Percentiles rank a stretch among this genome's conserved stretches.
Evolutionary conservation across 1,139 yeast species (phyloP).

Genomic region (Sugiyamaella xylanicola): DNA sequence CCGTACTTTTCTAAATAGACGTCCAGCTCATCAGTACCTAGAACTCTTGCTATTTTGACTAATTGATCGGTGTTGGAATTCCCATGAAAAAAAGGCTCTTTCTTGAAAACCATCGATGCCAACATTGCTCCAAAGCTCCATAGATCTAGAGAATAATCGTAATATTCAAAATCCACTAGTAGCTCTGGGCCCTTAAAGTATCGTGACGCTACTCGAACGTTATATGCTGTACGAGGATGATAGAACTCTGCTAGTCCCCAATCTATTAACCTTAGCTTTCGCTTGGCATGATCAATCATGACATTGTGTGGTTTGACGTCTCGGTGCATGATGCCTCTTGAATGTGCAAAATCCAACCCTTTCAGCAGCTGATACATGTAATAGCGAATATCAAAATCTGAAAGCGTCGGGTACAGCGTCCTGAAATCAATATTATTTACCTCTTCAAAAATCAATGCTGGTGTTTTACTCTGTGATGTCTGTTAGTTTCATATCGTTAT

Average conservation of each 20-base stretch:
- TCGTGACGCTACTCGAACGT: constrained; percentile 92
- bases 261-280: constrained; percentile 74
- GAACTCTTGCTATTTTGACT: constrained; percentile 84
- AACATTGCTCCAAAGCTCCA: constrained; percentile 97
- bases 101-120: constrained; percentile 93
- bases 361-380: constrained; percentile 82
- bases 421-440: constrained; percentile 86
- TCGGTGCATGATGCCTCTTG: constrained; percentile 95
- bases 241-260: constrained; percentile 98
- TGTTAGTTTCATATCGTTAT: constrained; percentile 1
- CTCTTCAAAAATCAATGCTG: constrained; percentile 85
- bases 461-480: constrained; percentile 63
- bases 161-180: constrained; percentile 79
- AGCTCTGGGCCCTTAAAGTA: constrained; percentile 95
- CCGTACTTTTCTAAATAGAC: constrained; percentile 71
- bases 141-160: constrained; percentile 87
- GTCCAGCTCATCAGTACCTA: constrained; percentile 81
- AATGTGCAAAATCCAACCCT: constrained; percentile 87
- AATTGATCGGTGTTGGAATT: constrained; percentile 91
- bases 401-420: constrained; percentile 78
- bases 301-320: constrained; percentile 97
- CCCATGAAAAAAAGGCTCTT: constrained; percentile 95
- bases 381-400: constrained; percentile 73
- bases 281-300: constrained; percentile 83
- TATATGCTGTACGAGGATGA: constrained; percentile 88